A percentile compares a stretch with the other conserved stretches of the same genome.
Conservation (phyloP, 352 stramenopile genomes). For the Phytophthora boehmeriae region DNA sequence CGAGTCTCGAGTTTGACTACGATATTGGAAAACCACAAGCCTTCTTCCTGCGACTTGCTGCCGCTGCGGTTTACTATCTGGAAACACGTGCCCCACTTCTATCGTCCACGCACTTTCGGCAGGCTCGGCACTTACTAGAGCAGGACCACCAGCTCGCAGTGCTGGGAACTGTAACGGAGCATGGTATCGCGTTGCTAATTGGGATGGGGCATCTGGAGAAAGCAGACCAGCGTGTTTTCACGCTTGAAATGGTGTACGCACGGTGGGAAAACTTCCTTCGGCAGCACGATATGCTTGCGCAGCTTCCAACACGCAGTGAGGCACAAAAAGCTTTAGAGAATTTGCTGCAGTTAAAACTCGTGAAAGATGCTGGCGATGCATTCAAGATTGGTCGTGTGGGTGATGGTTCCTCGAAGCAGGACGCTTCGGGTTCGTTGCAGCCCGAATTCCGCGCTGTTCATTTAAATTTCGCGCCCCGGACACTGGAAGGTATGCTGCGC, state of each 20-base stretch:
- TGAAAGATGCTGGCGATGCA: conserved; percentile 76
- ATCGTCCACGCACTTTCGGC: conserved; percentile 46
- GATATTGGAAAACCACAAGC: conserved; percentile 70
- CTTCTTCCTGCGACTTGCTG: conserved; percentile 72
- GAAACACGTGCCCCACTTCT: conserved; percentile 45
- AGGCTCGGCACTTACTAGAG: conserved; percentile 63
- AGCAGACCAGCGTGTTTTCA: conserved; percentile 66
- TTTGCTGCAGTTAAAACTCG: conserved; percentile 68
- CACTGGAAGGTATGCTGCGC: conserved; percentile 75
- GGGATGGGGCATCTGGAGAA: conserved; percentile 83
- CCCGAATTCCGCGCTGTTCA: conserved; percentile 80
- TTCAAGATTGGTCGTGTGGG: conserved; percentile 62
- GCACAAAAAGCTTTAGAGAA: conserved; percentile 79
- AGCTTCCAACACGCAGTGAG: conserved; percentile 73
- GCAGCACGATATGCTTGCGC: conserved; percentile 68
- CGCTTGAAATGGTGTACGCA: conserved; percentile 86
- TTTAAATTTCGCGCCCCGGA: conserved; percentile 73
- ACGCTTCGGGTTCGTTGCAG: conserved; percentile 50
- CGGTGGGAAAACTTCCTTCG: conserved; percentile 83
- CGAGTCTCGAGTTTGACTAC: conserved; percentile 75
- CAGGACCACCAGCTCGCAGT: conserved; percentile 79
- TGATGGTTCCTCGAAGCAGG: conserved; percentile 20
- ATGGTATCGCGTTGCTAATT: conserved; percentile 76
- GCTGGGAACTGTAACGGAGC: conserved; percentile 63
- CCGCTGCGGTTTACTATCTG: conserved; percentile 57